phyloP scores from a whole-genome alignment of 768 basidiomycete genomes.

The Lactifluus piperatus region DNA sequence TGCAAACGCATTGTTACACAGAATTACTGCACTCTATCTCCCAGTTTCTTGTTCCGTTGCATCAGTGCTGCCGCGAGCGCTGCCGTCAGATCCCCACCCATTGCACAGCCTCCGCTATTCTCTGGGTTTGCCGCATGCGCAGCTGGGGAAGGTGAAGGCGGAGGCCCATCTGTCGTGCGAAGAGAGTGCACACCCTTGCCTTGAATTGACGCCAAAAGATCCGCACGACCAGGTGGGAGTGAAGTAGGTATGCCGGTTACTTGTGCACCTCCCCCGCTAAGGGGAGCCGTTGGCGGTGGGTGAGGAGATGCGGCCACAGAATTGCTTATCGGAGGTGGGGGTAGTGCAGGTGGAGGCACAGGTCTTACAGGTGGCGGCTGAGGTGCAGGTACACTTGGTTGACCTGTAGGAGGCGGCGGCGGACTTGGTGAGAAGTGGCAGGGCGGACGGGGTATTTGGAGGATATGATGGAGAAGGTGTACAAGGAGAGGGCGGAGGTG shows the following conservation, averaged over 20 bases:
- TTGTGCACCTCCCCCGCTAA: conserved; percentile 40
- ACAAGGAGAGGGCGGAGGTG: conserved; percentile 27
- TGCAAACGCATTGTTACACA: no score
- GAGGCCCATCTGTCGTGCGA: conserved; percentile 42
- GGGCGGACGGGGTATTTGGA: conserved; percentile 22
- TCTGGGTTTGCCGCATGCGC: conserved; percentile 29
- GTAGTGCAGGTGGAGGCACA: conserved; percentile 23
- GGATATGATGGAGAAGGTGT: conserved; percentile 24
- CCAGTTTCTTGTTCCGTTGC: conserved; percentile 79
- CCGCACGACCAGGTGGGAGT: conserved; percentile 50
- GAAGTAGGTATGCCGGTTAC: conserved; percentile 30
- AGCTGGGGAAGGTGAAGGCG: conserved; percentile 22
- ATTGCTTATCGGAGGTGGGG: conserved; percentile 23
- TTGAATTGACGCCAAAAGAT: conserved; percentile 73
- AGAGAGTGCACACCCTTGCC: conserved; percentile 68
- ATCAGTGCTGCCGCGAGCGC: conserved; percentile 78
- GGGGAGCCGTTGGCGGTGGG: conserved; percentile 38
- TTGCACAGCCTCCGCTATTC: conserved; percentile 31
- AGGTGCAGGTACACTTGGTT: conserved; percentile 16
- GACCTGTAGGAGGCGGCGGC: conserved; percentile 30
- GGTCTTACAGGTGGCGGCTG: conserved; percentile 20
- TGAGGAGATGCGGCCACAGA: conserved; percentile 33
- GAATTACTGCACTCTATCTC: no score
- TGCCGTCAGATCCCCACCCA: conserved; percentile 68
- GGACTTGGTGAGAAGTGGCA: conserved; percentile 31